phyloP scores from a whole-genome alignment of 2,329 filamentous ascomycete genomes.

The Ceratocystis papillata region DNA sequence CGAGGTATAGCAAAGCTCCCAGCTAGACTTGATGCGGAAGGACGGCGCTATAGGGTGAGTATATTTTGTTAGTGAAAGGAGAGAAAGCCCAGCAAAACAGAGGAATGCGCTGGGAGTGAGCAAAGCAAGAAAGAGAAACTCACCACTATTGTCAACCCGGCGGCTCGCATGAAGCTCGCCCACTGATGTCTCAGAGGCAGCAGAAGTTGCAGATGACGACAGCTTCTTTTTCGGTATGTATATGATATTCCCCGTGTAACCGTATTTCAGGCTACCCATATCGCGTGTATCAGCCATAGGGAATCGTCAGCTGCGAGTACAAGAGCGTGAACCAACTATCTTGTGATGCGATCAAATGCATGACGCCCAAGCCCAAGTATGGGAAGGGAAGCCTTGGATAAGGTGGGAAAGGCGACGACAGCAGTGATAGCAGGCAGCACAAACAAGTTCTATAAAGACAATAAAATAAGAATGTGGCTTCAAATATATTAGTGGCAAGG shows the following conservation, averaged over 20 bases:
- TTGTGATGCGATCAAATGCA: conserved; percentile 17
- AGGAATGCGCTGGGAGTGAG: not conserved
- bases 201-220: no score
- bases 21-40: conserved; percentile 17
- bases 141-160: conserved; percentile 17
- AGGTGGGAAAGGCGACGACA: not conserved
- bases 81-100: not conserved
- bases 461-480: not conserved
- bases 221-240: conserved; percentile 16
- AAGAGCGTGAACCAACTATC: conserved; percentile 14
- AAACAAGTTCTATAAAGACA: no score
- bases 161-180: conserved; percentile 18
- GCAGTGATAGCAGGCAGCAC: not conserved
- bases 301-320: conserved; percentile 14
- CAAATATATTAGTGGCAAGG: not conserved
- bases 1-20: conserved; percentile 23
- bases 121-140: not conserved
- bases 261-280: conserved; percentile 22
- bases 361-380: conserved; percentile 19
- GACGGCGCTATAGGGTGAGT: conserved; percentile 14
- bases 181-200: conserved; percentile 1
- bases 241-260: conserved; percentile 19
- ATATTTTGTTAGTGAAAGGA: not conserved
- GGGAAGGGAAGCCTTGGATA: not conserved
- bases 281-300: conserved; percentile 22